These are phyloP conservation scores for Colletotrichum eremochloae DNA, from an alignment of 2,329 filamentous ascomycete genomes.

Conservation along the genomic window DNA sequence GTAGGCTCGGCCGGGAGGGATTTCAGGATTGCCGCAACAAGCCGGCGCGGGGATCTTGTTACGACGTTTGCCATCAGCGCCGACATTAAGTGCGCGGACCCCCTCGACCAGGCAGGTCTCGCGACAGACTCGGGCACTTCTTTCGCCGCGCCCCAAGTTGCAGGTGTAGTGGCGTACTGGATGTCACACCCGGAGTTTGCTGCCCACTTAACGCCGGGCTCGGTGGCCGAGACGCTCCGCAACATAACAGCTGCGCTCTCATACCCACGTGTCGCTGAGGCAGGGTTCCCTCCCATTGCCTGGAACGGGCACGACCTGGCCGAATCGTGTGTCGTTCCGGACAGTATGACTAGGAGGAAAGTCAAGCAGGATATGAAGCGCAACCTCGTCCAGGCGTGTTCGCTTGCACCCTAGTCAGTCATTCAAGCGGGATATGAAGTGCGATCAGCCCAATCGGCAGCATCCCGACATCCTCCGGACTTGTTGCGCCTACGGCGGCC, in stretches of 20 bases:
- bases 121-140: slow-evolving; percentile 4
- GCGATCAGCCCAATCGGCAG: neutral
- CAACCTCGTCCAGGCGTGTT: neutral
- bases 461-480: too few relatives aligned
- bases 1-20: slow-evolving; percentile 1
- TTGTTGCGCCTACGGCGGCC: too few relatives aligned
- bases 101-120: neutral
- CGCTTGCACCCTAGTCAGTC: neutral
- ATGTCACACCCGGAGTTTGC: slow-evolving; percentile 22
- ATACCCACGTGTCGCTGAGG: neutral
- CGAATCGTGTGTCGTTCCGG: neutral
- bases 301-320: slow-evolving; percentile 22
- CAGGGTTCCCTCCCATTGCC: slow-evolving; percentile 12
- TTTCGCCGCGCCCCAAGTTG: slow-evolving; percentile 14
- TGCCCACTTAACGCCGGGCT: neutral
- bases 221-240: slow-evolving; percentile 8
- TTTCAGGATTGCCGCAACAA: neutral
- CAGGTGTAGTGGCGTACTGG: slow-evolving; percentile 14
- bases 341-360: neutral
- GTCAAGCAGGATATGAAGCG: neutral
- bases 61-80: slow-evolving; percentile 16
- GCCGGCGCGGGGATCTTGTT: slow-evolving; percentile 6
- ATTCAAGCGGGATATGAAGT: neutral
- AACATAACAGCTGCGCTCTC: slow-evolving; percentile 5
- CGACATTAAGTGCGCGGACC: slow-evolving; percentile 7